phyloP scores from a whole-genome alignment of 257 asterid species.

The Avicennia marina region DNA sequence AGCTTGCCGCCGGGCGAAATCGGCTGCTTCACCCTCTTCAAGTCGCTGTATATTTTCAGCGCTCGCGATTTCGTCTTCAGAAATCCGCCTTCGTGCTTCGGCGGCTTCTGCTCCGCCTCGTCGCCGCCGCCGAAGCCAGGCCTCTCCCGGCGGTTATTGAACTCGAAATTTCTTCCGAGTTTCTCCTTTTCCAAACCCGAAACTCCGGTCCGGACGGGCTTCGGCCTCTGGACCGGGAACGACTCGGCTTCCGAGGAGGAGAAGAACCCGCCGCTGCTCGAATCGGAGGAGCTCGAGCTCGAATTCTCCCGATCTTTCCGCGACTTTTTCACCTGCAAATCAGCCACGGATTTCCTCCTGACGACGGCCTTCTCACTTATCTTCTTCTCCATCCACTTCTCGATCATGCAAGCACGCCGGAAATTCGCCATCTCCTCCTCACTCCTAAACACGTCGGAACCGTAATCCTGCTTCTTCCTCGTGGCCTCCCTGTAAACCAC shows the following conservation, averaged over 20 bases:
- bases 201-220: conserved; percentile 52
- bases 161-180: conserved; percentile 13
- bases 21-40: conserved; percentile 87
- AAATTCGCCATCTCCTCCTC: conserved; percentile 43
- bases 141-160: conserved; percentile 9
- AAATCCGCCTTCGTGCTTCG: conserved; percentile 51
- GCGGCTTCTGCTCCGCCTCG: conserved; percentile 26
- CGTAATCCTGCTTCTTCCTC: conserved; percentile 32
- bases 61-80: conserved; percentile 66
- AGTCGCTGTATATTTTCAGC: conserved; percentile 65
- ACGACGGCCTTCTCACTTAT: conserved; percentile 30
- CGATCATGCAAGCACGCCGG: conserved; percentile 66
- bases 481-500: conserved; percentile 26
- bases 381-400: conserved; percentile 89
- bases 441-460: conserved; percentile 19
- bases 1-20: conserved; percentile 78
- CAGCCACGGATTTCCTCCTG: conserved; percentile 46
- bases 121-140: conserved; percentile 1
- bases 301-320: conserved; percentile 41
- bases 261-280: conserved; percentile 36
- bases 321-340: conserved; percentile 35
- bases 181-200: conserved; percentile 23
- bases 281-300: conserved; percentile 75
- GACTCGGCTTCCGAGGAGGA: conserved; percentile 60
- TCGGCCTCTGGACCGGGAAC: conserved; percentile 44